A percentile compares a stretch with the other conserved stretches of the same genome.
phyloP scores from a whole-genome alignment of 768 basidiomycete genomes.

The Crepidotus variabilis region DNA sequence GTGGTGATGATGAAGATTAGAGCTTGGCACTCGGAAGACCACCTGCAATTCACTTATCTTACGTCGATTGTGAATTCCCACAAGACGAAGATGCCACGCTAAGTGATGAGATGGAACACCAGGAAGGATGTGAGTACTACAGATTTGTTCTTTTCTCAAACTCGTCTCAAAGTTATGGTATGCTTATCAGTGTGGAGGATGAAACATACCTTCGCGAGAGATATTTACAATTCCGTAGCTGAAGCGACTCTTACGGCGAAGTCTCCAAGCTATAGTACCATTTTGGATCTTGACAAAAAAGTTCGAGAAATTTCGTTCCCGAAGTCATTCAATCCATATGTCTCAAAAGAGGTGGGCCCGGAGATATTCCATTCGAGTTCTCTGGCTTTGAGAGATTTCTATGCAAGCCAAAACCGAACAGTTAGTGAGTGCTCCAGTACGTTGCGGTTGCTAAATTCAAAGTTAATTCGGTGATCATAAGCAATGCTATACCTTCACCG shows the following conservation, averaged over 20 bases:
- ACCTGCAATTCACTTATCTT: conserved; percentile 54
- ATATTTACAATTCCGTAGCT: conserved; percentile 45
- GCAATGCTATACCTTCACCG: conserved; percentile 54
- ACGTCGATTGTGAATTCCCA: conserved; percentile 61
- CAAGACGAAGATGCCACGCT: conserved; percentile 48
- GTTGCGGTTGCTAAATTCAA: background rate
- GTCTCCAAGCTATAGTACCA: conserved; percentile 39
- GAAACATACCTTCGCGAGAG: conserved; percentile 49
- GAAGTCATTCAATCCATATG: conserved; percentile 43
- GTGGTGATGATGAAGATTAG: conserved; percentile 22
- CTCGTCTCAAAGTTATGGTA: background rate
- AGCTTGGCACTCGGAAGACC: conserved; percentile 58
- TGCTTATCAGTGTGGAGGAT: conserved; percentile 51
- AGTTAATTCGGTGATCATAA: background rate
- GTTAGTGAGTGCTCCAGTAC: conserved; percentile 41
- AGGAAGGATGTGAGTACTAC: conserved; percentile 44
- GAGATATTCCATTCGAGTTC: conserved; percentile 46
- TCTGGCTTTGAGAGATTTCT: conserved; percentile 49
- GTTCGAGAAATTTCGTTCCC: conserved; percentile 45
- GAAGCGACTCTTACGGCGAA: conserved; percentile 47
- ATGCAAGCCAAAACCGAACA: conserved; percentile 53
- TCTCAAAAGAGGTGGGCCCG: conserved; percentile 37
- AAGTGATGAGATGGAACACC: conserved; percentile 38
- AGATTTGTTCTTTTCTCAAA: background rate
- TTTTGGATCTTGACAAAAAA: conserved; percentile 49